Evolutionary conservation across 2,329 filamentous ascomycete species (phyloP).

Genomic region (Cercospora sp.): DNA sequence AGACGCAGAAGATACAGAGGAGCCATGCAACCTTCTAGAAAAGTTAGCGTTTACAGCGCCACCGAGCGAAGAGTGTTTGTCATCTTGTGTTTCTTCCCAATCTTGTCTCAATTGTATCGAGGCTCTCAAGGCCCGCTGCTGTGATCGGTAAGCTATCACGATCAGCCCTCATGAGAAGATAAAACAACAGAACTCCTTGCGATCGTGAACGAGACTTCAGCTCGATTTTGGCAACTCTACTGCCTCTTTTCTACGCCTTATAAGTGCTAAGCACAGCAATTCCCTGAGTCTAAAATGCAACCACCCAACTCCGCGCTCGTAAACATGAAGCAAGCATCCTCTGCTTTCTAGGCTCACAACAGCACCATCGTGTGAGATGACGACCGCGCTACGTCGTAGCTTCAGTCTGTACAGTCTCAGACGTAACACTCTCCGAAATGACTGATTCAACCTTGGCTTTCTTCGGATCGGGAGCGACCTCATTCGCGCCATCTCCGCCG

Average conservation of each 20-base stretch:
- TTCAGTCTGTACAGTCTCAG: not conserved
- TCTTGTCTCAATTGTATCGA: not conserved
- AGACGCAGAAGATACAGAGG: not conserved
- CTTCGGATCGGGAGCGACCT: conserved; percentile 44
- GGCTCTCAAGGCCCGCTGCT: not conserved
- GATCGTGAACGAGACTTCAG: not conserved
- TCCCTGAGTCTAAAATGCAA: not conserved
- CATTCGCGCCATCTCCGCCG: conserved; percentile 38
- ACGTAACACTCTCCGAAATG: not conserved
- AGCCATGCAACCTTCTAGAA: not conserved
- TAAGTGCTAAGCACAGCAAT: not conserved
- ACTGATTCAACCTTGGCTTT: conserved; percentile 41
- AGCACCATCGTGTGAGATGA: not conserved
- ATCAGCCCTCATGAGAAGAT: not conserved
- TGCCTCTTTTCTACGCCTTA: not conserved
- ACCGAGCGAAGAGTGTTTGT: not conserved
- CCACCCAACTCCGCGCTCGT: conserved; percentile 13
- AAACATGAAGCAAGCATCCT: conserved; percentile 6
- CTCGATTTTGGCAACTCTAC: not conserved
- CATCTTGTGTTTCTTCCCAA: not conserved
- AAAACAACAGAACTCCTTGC: not conserved
- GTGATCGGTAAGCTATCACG: not conserved
- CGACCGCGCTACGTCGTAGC: not conserved
- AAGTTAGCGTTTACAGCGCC: not conserved
- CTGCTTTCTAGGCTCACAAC: not conserved